These are phyloP conservation scores for Aspergillus niger DNA, from an alignment of 2,329 filamentous ascomycete species.

Conservation along the genomic window DNA sequence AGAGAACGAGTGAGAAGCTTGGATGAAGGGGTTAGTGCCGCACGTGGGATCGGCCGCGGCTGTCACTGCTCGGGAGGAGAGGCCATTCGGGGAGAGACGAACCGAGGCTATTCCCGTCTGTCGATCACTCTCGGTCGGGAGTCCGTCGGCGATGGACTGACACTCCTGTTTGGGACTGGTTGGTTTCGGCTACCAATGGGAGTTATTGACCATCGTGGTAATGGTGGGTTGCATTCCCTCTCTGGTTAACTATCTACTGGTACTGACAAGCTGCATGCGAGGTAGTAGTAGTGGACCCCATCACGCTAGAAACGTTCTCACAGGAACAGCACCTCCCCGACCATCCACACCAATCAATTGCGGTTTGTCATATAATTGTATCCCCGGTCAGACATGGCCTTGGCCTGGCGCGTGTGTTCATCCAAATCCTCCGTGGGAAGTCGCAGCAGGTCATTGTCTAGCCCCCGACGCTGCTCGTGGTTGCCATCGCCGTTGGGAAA, in stretches of 20 bases:
- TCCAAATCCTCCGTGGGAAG: conserved; percentile 12
- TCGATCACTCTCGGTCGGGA: background rate
- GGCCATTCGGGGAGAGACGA: no score
- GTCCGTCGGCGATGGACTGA: background rate
- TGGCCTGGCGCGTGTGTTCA: background rate
- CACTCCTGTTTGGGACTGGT: background rate
- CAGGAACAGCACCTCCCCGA: no score
- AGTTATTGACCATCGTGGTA: no score
- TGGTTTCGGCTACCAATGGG: background rate
- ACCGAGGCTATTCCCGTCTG: background rate
- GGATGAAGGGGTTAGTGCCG: background rate
- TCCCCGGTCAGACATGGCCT: conserved; percentile 2
- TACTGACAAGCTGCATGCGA: no score
- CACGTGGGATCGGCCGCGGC: conserved; percentile 1
- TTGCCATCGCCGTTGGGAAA: conserved; percentile 9
- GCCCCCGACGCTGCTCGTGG: background rate
- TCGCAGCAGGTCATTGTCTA: conserved; percentile 4
- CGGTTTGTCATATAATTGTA: conserved; percentile 5
- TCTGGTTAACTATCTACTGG: no score
- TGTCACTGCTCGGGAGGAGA: background rate
- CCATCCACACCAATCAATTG: no score
- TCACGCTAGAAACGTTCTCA: no score
- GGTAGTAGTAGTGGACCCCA: no score
- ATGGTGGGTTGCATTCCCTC: no score
- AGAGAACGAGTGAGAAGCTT: no score